Base-by-base conservation (phyloP, 495 filamentous ascomycete species). In the Tuber aestivum region DNA sequence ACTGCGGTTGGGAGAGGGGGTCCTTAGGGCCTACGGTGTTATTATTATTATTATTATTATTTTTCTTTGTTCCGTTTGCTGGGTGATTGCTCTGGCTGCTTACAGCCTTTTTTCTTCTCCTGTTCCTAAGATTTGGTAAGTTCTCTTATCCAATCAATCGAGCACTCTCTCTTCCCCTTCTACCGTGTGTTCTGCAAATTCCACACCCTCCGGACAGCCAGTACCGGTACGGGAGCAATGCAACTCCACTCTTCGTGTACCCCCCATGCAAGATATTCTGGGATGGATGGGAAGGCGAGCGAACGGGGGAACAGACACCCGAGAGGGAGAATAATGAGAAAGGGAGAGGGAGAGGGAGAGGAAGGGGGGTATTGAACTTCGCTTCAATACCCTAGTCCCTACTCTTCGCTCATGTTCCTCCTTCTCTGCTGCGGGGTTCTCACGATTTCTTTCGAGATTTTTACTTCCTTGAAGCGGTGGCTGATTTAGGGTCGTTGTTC, bases 91-190 rank as follows among this genome's bases (percentile, higher is more conserved):
- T 65, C 56, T 35, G 27, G 27, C 27, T 65, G 16, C 56, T 35
- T 65, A 27, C 27, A 65, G n/a, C 56, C 0, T 20, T 65, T 18
- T 50, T n/a, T n/a, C 7, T 48, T 16, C 32, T 72, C 61, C 50
- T 73, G 44, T 71, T 72, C 77, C 75, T 78, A 23, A 41, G 37
- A n/a, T 71, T 74, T 74, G 37, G 72, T 79, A 56, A 69, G 72
- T 44, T 40, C 44, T 70, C 76, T 70, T 48, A n/a, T 79, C 78
- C 77, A 79, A 79, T 79, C 72, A 42, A 72, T 72, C 41, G 48
- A 70, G 50, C 72, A 79, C 70, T 45, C 76, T 27, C 18, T 75
- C 16, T n/a, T n/a, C 32, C 32, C 56, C 27, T 35, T 65, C 56
- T 35, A 35, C 56, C 7, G 12, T 35, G 20, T 2, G 27, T 65